phyloP scores from a whole-genome alignment of 164 flowering plant genomes.

The Chloranthus sessilifolius region DNA sequence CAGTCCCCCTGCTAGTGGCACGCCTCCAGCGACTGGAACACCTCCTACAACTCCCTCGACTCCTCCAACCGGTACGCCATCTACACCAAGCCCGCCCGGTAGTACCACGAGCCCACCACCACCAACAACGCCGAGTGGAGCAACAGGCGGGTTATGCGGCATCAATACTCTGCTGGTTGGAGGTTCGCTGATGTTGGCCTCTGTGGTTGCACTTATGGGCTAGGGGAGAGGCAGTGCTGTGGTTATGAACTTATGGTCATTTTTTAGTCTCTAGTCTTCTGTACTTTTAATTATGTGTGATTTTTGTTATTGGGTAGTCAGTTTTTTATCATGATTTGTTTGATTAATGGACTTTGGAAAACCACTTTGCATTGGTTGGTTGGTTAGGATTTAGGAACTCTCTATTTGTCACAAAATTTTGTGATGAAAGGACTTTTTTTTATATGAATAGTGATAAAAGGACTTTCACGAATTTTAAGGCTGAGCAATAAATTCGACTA shows the following conservation, averaged over 20 bases:
- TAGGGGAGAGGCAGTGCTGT: slow-evolving; percentile 66
- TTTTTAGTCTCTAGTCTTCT: neutral
- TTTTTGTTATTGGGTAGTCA: no score
- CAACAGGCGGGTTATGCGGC: slow-evolving; percentile 8
- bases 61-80: neutral
- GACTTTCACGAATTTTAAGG: no score
- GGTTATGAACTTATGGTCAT: neutral
- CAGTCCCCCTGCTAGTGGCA: neutral
- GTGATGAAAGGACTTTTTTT: no score
- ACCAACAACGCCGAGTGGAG: slow-evolving; percentile 13
- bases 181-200: slow-evolving; percentile 21
- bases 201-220: slow-evolving; percentile 25
- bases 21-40: neutral
- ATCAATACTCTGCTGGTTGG: slow-evolving; percentile 19
- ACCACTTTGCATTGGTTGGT: no score
- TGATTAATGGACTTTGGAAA: no score
- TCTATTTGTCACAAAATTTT: no score
- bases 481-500: no score
- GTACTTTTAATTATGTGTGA: slow-evolving; percentile 3
- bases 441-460: no score
- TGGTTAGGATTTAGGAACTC: no score
- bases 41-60: neutral
- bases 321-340: no score
- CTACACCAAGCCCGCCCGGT: no score
- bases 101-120: slow-evolving; percentile 3